Conservation (phyloP, 257 asterid genomes). For the Solanum bulbocastanum region DNA sequence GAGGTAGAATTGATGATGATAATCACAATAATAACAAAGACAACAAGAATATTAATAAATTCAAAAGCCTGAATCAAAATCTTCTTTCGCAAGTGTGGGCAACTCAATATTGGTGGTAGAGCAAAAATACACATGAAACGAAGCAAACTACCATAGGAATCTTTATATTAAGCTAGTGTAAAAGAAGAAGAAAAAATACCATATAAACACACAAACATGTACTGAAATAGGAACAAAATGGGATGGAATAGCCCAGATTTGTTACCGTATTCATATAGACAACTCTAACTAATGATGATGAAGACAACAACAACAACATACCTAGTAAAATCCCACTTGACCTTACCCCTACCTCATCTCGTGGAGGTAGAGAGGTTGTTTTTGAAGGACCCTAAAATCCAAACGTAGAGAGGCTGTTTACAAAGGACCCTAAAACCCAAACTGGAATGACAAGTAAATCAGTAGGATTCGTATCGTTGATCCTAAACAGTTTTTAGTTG, state of each 20-base stretch:
- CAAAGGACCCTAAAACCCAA: background rate
- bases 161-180: background rate
- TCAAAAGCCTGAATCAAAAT: background rate
- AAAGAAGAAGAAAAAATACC: background rate
- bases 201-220: background rate
- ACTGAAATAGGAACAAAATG: background rate
- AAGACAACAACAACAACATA: background rate
- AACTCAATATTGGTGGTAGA: background rate
- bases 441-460: background rate
- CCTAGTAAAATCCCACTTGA: background rate
- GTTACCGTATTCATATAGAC: background rate
- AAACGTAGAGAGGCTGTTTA: too few relatives aligned
- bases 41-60: background rate
- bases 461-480: background rate
- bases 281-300: background rate
- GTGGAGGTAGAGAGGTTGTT: background rate
- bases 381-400: background rate
- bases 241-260: background rate
- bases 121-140: background rate
- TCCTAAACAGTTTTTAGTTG: background rate
- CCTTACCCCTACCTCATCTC: background rate
- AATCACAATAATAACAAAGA: background rate
- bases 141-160: background rate
- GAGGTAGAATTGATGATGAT: background rate
- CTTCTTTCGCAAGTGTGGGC: background rate